Percentiles rank a stretch among this genome's conserved stretches.
phyloP scores from a whole-genome alignment of 2,329 filamentous ascomycete species.

The Paramyrothecium sp. region DNA sequence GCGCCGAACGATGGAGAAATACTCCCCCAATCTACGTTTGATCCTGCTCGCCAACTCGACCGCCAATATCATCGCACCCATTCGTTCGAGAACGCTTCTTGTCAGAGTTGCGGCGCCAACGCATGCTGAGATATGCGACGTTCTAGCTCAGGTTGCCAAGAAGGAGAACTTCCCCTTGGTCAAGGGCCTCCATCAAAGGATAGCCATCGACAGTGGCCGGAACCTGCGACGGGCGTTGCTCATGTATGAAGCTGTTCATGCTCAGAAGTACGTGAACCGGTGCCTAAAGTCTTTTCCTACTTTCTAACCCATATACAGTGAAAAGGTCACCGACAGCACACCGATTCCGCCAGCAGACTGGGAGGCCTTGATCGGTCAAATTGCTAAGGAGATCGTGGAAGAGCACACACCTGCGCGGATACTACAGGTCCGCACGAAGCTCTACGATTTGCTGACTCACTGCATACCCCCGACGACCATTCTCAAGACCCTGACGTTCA shows the following conservation, averaged over 20 bases:
- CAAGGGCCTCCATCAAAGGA: slow-evolving; percentile 73
- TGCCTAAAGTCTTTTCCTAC: not conserved
- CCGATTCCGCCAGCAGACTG: slow-evolving; percentile 94
- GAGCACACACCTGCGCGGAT: slow-evolving; percentile 91
- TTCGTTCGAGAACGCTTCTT: slow-evolving; percentile 85
- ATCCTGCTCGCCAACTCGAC: slow-evolving; percentile 95
- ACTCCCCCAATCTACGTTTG: slow-evolving; percentile 88
- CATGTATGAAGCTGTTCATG: slow-evolving; percentile 97
- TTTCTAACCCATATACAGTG: slow-evolving; percentile 53
- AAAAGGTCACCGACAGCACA: slow-evolving; percentile 84
- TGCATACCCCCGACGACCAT: slow-evolving; percentile 96
- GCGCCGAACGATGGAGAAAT: slow-evolving; percentile 98
- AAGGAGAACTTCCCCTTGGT: slow-evolving; percentile 82
- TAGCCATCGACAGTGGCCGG: slow-evolving; percentile 86
- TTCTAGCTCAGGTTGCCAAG: slow-evolving; percentile 68
- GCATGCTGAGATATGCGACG: slow-evolving; percentile 78
- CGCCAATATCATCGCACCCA: slow-evolving; percentile 98
- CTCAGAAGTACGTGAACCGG: slow-evolving; percentile 74
- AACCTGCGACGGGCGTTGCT: slow-evolving; percentile 87
- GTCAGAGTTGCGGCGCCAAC: slow-evolving; percentile 89
- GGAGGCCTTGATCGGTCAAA: slow-evolving; percentile 86
- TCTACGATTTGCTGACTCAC: slow-evolving; percentile 97
- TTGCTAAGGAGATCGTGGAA: slow-evolving; percentile 89
- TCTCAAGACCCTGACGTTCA: slow-evolving; percentile 92
- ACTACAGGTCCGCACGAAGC: slow-evolving; percentile 81